A percentile compares a stretch with the other conserved stretches of the same genome.
Conservation (phyloP, 148 eudicot genomes). For the Nyssa sinensis region DNA sequence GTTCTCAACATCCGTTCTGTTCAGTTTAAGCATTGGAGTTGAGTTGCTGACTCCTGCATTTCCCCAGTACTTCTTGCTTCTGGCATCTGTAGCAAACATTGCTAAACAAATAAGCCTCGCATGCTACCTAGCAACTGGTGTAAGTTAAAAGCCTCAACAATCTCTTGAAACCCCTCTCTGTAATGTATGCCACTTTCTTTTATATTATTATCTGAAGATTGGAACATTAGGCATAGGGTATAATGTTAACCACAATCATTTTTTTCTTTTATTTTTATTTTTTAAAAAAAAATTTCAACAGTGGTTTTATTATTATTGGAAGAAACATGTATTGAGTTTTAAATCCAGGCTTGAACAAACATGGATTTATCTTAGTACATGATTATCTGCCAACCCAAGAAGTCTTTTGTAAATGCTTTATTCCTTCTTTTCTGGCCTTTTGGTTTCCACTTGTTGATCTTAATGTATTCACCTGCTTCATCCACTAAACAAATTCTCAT, state of each 20-base stretch:
- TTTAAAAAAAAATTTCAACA: no score
- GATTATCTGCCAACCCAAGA: neutral
- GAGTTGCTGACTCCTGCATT: constrained; percentile 90
- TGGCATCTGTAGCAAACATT: constrained; percentile 84
- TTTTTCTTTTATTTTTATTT: no score
- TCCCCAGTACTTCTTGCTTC: constrained; percentile 84
- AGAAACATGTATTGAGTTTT: neutral
- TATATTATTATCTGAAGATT: neutral
- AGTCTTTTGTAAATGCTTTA: neutral
- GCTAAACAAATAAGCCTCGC: constrained; percentile 95
- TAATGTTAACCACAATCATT: no score
- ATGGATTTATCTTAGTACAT: neutral
- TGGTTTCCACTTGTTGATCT: neutral
- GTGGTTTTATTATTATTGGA: no score
- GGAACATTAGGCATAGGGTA: neutral
- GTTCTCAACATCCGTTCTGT: constrained; percentile 77
- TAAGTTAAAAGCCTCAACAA: constrained; percentile 37
- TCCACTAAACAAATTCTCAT: neutral
- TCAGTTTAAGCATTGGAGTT: constrained; percentile 93
- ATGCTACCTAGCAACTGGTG: constrained; percentile 89
- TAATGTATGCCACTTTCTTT: neutral
- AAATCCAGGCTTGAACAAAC: neutral
- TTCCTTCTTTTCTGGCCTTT: neutral
- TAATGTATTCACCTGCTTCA: constrained; percentile 3
- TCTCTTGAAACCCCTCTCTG: neutral